Evolutionary conservation across 2,329 filamentous ascomycete genomes (phyloP), one percentile per base, ranked within the genome.

Genomic region (Exophiala lecanii-corni): DNA sequence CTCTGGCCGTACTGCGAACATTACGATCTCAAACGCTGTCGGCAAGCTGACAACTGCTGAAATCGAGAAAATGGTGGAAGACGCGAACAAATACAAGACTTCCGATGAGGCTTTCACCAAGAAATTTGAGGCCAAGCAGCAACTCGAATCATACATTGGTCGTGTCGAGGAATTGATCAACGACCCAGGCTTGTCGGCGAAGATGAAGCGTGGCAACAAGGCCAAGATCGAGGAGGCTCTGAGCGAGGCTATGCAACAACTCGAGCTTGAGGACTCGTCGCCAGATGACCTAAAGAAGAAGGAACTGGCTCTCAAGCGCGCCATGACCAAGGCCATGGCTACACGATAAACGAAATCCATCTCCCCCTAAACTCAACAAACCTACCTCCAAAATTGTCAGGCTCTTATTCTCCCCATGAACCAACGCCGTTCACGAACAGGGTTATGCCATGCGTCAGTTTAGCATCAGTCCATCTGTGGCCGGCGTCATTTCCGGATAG

Each of bases 211-310:
- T 62, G 89, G 88, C 69, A 89, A 94, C 79, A 95, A 95, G 85
- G 89, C 96, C 74, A 97, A 95, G 85, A 96, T 98, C 57, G 92
- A 98, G 82, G 83, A 85, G 65, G 86, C 89, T 58, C 86, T 98
- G 60, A 91, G 84, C 70, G 92, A 98, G 62, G 92, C 92, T 60
- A 97, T 98, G 92, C 86, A 81, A 55, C 85, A 94, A 73, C 86
- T 98, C 55, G 92, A 98, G 82, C 75, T 98, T 64, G 86, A 91
- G 71, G 94, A 98, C 59, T 86, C 87, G 45, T 73, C 75, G 52
- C 86, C 89, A 50, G 94, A 98, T 60, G 92, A 98, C 67, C 78
- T 98, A 60, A 97, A 94, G 87, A 97, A 97, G 88, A 94, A 96
- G 84, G 92, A 98, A 79, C 78, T 98, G 57, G 89, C 89, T 50